Base-by-base conservation (phyloP, 2,329 filamentous ascomycete genomes). In the Ascochyta viciae-villosae region DNA sequence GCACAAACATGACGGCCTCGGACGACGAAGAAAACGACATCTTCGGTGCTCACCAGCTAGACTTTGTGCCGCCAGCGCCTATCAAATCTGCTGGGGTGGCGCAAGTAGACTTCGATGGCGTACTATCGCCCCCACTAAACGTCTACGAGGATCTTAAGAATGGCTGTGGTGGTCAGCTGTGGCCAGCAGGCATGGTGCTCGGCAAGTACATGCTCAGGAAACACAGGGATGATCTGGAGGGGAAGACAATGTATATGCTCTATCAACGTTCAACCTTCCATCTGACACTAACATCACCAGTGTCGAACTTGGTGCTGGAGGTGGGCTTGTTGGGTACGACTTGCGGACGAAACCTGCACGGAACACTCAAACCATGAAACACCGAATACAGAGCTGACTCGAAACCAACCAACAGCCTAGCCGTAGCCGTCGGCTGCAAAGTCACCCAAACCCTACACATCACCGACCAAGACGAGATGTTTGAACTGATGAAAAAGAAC, bases 111-210 rank as follows among this genome's bases (percentile, higher is more conserved):
- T 95, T 98, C 70, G 88, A 90, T 60, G 89, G 90, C 35, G 83
- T 95, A 48, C 82, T 97, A 31, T 76, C 81, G 19, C 79, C 84
- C 43, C 87, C 90, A 40, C 82, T 98, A 58, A 82, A 85, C 57
- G 85, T 98, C 15, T 89, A 91, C 68, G 92, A 97, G 75, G 93
- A 98, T 76, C 83, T 96, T 43, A 86, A 85, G 54, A 86, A 90
- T 61, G 95, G 95, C 58, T 98, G 95, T 75, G 95, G 95, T 44
- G 95, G 95, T 2, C 91, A 96, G 77, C 83, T 96, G 10, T 98
- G 95, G 95, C 94, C 93, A 3, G 94, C 94, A 0, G 95, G 95
- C 10, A 90, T 96, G 87, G 85, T 95, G 15, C 81, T 99, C 49
- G 85, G 90, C 19, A 91, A 89, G 76, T 96, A 98, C 73, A 85